A percentile compares a stretch with the other conserved stretches of the same genome.
These are phyloP conservation scores for Tetrahymena thermophila DNA, from an alignment of 73 alveolate genomes.

Conservation along the genomic window DNA sequence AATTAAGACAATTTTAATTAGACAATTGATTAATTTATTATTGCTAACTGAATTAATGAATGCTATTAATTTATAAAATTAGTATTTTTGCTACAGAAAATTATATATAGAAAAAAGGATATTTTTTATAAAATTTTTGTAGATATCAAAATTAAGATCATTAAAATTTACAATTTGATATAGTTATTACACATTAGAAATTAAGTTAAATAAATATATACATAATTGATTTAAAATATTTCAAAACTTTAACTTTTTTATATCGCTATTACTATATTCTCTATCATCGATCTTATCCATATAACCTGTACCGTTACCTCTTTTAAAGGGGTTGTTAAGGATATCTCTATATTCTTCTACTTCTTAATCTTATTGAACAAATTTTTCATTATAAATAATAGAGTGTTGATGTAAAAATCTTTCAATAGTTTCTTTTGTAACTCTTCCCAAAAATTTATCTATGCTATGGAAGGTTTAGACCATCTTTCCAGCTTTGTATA, in stretches of 20 bases:
- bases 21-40: too few relatives aligned
- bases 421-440: constrained; percentile 20
- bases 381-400: background rate
- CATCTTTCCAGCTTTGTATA: constrained; percentile 14
- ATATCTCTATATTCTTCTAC: background rate
- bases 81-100: too few relatives aligned
- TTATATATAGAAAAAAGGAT: background rate
- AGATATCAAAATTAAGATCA: background rate
- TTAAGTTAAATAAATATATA: too few relatives aligned
- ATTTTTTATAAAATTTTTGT: too few relatives aligned
- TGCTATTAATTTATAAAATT: too few relatives aligned
- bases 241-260: background rate
- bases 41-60: too few relatives aligned
- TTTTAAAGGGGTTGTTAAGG: background rate
- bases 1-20: too few relatives aligned
- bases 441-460: constrained; percentile 23
- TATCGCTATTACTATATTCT: background rate
- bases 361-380: background rate
- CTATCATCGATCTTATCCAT: background rate
- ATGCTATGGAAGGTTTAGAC: constrained; percentile 23
- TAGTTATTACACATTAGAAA: background rate
- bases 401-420: background rate
- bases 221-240: background rate
- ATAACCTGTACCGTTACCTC: background rate
- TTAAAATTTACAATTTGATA: too few relatives aligned